Evolutionary conservation across 164 flowering plant genomes (phyloP), one percentile per base, ranked within the genome.

Genomic region (Berberis thunbergii): DNA sequence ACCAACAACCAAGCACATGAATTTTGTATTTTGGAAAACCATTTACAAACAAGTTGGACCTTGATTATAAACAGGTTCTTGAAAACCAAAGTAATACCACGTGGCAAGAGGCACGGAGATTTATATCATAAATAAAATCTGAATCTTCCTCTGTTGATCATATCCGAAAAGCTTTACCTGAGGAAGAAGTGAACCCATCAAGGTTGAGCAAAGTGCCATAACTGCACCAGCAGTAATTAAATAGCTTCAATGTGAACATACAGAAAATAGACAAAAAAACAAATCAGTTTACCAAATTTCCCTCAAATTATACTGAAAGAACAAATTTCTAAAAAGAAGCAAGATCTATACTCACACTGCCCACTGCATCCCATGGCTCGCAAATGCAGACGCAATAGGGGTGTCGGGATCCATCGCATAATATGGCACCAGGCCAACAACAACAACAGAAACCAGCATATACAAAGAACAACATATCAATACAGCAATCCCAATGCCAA

Each of bases 381-480:
- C 75, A 82, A 94, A 91, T 60, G 96, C 99, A 71, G 94, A 83
- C 9, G 99, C 91, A 64, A 94, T 87, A 62, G 99, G 99, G 41
- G 96, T 94, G 71, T 94, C 99, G 48, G 96, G 96, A 76, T 94
- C 97, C 96, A 94, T 74, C 13, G 83, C 84, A 74, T 83, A 86
- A 67, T 84, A 94, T 11, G 99, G 99, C 26, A 94, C 97, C 49
- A 94, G 72, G 68, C 99, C 99, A 70, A 91, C 96, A 71, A 91
- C 78, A 53, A 94, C 92, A 71, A 83, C 69, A 50, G 96, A 91
- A 40, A 94, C 97, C 79, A 94, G 75, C 99, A 94, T 91, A 69
- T 94, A 94, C 65, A 94, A 71, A 43, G 75, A 60, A 74, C 97
- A 89, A 65, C 97, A 94, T 49, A 94, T 70, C 43, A 85, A 84